Evolutionary conservation across 2,329 filamentous ascomycete species (phyloP).

Genomic region (Macrophomina tecta): DNA sequence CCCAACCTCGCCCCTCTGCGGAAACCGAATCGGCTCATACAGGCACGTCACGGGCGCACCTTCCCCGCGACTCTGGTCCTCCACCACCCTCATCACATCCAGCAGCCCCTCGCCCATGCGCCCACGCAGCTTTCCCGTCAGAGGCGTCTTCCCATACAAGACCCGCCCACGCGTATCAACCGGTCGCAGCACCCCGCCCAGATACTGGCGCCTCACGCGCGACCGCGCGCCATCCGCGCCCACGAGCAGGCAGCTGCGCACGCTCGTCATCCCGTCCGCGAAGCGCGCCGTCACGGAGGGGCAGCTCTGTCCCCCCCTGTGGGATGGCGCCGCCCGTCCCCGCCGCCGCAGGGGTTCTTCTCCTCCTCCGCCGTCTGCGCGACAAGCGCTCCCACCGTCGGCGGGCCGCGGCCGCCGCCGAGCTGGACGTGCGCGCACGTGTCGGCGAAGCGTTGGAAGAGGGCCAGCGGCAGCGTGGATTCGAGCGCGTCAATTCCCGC

Average conservation of each 20-base stretch:
- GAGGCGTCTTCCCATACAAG: conserved; percentile 50
- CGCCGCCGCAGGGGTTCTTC: fast-evolving
- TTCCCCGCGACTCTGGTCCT: conserved; percentile 27
- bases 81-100: conserved; percentile 32
- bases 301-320: background rate
- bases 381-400: background rate
- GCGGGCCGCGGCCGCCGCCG: background rate
- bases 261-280: conserved; percentile 25
- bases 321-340: background rate
- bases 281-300: conserved; percentile 24
- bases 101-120: conserved; percentile 34
- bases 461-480: background rate
- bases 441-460: background rate
- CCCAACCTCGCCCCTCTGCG: conserved; percentile 27
- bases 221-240: conserved; percentile 38
- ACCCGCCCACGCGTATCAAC: conserved; percentile 48
- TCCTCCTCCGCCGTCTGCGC: background rate
- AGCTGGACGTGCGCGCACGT: conserved; percentile 12
- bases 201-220: conserved; percentile 44
- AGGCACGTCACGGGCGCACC: conserved; percentile 32
- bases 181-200: conserved; percentile 40
- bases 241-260: conserved; percentile 27
- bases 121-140: conserved; percentile 36
- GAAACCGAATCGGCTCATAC: conserved; percentile 37
- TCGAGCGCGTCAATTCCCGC: conserved; percentile 11